Evolutionary conservation across 2,329 filamentous ascomycete species (phyloP).

Genomic region (Lachnellula cervina): DNA sequence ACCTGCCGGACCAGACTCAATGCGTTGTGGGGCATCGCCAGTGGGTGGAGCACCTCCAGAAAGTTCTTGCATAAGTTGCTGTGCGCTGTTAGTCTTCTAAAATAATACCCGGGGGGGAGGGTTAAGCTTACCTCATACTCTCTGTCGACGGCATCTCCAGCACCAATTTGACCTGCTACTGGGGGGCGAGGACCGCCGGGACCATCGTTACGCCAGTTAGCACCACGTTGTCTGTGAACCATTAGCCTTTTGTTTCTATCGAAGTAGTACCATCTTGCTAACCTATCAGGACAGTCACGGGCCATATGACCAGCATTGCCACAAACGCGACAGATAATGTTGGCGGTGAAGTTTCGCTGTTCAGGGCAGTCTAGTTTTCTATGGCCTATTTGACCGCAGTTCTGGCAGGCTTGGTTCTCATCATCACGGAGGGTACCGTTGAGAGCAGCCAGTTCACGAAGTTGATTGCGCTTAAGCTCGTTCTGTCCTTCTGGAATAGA

Average conservation of each 20-base stretch:
- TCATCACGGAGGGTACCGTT: conserved; percentile 99
- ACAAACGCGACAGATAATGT: conserved; percentile 97
- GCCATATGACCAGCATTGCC: conserved; percentile 98
- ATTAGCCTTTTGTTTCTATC: conserved; percentile 13
- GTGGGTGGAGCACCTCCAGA: conserved; percentile 63
- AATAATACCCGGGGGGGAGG: not conserved
- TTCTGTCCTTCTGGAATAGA: conserved; percentile 99
- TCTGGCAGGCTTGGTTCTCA: conserved; percentile 98
- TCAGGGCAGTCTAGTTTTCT: conserved; percentile 98
- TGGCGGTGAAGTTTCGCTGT: conserved; percentile 97
- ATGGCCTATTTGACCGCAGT: conserved; percentile 97
- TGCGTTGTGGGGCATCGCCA: conserved; percentile 65
- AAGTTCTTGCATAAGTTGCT: conserved; percentile 98
- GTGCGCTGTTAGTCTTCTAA: conserved; percentile 34
- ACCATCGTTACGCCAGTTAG: conserved; percentile 83
- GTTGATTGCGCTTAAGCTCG: conserved; percentile 96
- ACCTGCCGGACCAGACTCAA: conserved; percentile 72
- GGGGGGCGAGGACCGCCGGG: conserved; percentile 41
- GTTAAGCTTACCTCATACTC: conserved; percentile 77
- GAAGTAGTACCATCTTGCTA: not conserved
- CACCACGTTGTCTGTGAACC: conserved; percentile 62
- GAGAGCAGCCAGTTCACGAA: conserved; percentile 92
- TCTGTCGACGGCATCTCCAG: conserved; percentile 80
- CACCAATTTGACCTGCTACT: conserved; percentile 61
- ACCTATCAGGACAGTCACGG: conserved; percentile 88